Percentiles rank a stretch among this genome's conserved stretches.
Conservation (phyloP, 768 basidiomycete genomes). For the Mycena venus region DNA sequence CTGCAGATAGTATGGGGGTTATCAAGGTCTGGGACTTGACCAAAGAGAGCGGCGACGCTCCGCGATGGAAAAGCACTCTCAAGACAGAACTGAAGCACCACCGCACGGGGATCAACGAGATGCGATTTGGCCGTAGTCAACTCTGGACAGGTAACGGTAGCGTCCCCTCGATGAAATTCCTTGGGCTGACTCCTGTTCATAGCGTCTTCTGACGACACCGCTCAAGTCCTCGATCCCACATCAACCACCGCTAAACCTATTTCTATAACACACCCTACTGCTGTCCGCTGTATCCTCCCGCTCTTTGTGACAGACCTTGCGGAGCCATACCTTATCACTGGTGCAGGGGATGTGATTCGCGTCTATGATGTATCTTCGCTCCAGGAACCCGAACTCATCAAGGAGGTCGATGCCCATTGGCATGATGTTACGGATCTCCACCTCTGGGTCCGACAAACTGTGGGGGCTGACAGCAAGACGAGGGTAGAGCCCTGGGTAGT, state of each 20-base stretch:
- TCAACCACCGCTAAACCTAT: constrained; percentile 52
- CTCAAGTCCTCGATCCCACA: constrained; percentile 67
- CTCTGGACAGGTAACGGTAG: constrained; percentile 85
- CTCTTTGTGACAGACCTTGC: constrained; percentile 71
- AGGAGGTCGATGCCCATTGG: constrained; percentile 88
- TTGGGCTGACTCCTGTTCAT: background rate
- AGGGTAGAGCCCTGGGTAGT: constrained; percentile 84
- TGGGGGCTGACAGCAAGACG: constrained; percentile 59
- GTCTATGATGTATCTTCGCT: constrained; percentile 82
- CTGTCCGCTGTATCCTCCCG: constrained; percentile 83
- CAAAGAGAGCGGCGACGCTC: constrained; percentile 51
- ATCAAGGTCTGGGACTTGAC: constrained; percentile 85
- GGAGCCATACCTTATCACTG: constrained; percentile 85
- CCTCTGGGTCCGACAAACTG: constrained; percentile 73
- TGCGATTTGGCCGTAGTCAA: constrained; percentile 74
- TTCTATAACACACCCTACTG: constrained; percentile 69
- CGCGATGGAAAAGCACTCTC: constrained; percentile 66
- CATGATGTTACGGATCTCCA: constrained; percentile 87
- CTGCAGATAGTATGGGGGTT: constrained; percentile 93
- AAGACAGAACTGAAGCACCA: constrained; percentile 76
- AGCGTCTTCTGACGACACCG: constrained; percentile 94
- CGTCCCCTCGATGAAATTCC: background rate
- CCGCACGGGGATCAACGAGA: constrained; percentile 86
- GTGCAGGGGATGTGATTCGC: constrained; percentile 86
- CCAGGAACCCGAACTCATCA: constrained; percentile 78